Evolutionary conservation across 1,284 basidiomycete species (phyloP), one percentile per base, ranked within the genome.

Genomic region (Pseudozyma pruni): DNA sequence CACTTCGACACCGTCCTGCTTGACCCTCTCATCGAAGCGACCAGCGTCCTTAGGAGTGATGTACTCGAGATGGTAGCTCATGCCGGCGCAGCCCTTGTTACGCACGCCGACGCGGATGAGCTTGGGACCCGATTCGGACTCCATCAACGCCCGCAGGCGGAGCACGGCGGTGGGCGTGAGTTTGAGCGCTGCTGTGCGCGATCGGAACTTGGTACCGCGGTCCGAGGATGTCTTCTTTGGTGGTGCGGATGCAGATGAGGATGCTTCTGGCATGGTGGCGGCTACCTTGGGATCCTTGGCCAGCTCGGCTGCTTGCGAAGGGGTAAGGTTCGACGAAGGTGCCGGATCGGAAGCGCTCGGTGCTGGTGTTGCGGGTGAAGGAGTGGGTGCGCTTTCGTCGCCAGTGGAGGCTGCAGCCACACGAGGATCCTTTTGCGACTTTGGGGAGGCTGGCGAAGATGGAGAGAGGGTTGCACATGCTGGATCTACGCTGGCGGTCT

Each of bases 1-100:
- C 37, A 99, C 95, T 76, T 87, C 89, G 27, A 97, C 93, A 8
- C 75, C 80, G 27, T 78, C 76, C 46, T 80, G 77, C 83, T 93
- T 89, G 29, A 98, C 94, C n/a, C 96, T 87, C 83, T 98, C 96
- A 84, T 99, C 96, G 80, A 98, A 98, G 83, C 90, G 90, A 4
- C 89, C 92, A 0, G 93, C 90, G 74, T 83, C 58, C 14, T 72
- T 48, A 1, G 78, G 78, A 31, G 52, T 53, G 55, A 98, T 93
- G 83, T 98, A 99, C 79, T 98, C 95, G 51, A 98, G 87, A 83
- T 98, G 92, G 84, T 99, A 99, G 25, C 92, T 90, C 83, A 99
- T 89, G 8, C 96, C 96, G 0, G 96, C 96, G 83, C 96, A 99
- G n/a, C 96, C 96, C 84, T 98, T 97, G 84, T 98, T 96, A 76